phyloP scores from a whole-genome alignment of 768 basidiomycete species.

The Tricholoma terreum region DNA sequence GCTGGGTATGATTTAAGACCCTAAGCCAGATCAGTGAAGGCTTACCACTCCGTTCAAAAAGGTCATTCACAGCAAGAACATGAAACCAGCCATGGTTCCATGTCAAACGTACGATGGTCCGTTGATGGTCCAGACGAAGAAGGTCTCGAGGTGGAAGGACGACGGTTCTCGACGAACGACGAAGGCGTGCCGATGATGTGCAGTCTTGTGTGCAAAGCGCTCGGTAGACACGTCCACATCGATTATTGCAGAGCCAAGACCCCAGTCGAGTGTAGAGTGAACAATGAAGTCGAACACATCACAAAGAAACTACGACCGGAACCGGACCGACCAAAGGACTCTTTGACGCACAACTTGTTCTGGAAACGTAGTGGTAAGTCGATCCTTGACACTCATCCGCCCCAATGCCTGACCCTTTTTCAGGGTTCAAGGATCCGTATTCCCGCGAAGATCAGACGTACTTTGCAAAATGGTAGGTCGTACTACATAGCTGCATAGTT shows the following conservation, averaged over 20 bases:
- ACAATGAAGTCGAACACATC: slow-evolving; percentile 46
- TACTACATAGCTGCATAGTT: slow-evolving; percentile 27
- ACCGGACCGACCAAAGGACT: slow-evolving; percentile 49
- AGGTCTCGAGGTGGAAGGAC: slow-evolving; percentile 51
- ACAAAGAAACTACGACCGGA: slow-evolving; percentile 38
- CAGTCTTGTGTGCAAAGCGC: slow-evolving; percentile 48
- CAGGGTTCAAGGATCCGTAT: slow-evolving; percentile 67
- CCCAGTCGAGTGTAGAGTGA: slow-evolving; percentile 34
- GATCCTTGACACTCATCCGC: neutral
- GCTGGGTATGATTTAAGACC: slow-evolving; percentile 34
- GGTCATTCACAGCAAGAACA: slow-evolving; percentile 60
- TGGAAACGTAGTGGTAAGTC: slow-evolving; percentile 54
- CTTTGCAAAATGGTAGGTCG: slow-evolving; percentile 51
- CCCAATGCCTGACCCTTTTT: neutral
- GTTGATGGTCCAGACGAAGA: slow-evolving; percentile 50
- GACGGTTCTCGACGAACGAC: slow-evolving; percentile 49
- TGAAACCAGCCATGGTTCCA: slow-evolving; percentile 62
- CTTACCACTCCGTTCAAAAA: slow-evolving; percentile 18
- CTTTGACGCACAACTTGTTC: slow-evolving; percentile 49
- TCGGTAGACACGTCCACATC: slow-evolving; percentile 58
- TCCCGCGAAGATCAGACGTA: slow-evolving; percentile 50
- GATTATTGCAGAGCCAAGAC: slow-evolving; percentile 48
- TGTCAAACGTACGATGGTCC: slow-evolving; percentile 56
- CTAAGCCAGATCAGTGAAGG: neutral
- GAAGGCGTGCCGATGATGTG: slow-evolving; percentile 66